Evolutionary conservation across 2,329 filamentous ascomycete species (phyloP).

Genomic region (Hypomyces perniciosus): DNA sequence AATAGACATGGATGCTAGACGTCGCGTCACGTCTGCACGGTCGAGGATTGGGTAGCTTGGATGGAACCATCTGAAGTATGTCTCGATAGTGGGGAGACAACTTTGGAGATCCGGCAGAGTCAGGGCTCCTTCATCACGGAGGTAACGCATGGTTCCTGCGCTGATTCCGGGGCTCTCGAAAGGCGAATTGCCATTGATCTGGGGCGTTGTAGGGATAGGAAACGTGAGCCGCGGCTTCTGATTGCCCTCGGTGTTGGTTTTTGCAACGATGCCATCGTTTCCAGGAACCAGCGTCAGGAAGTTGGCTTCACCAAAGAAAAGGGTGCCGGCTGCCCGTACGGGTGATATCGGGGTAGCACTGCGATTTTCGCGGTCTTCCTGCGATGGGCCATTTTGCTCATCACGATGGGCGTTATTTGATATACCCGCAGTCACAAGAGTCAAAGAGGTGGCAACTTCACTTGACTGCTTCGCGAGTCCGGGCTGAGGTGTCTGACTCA

Average conservation of each 20-base stretch:
- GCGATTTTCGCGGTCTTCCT: background rate
- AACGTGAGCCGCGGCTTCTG: constrained; percentile 24
- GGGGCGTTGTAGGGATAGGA: constrained; percentile 24
- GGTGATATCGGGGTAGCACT: background rate
- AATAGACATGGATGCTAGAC: constrained; percentile 34
- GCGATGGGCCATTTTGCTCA: constrained; percentile 1
- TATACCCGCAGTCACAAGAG: background rate
- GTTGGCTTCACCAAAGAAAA: constrained; percentile 35
- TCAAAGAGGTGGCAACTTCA: background rate
- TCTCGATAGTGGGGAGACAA: constrained; percentile 38
- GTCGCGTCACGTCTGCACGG: constrained; percentile 34
- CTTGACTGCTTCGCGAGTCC: background rate
- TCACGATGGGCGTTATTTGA: background rate
- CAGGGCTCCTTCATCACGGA: constrained; percentile 39
- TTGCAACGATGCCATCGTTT: constrained; percentile 10
- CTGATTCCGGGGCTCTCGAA: constrained; percentile 32
- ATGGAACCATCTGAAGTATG: constrained; percentile 53
- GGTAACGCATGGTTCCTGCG: constrained; percentile 42
- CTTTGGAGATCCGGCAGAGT: constrained; percentile 38
- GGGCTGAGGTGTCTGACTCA: constrained; percentile 11
- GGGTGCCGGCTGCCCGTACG: constrained; percentile 18
- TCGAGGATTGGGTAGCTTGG: constrained; percentile 51
- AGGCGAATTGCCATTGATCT: constrained; percentile 14
- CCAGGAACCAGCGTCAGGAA: constrained; percentile 32
- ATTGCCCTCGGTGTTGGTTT: background rate